Conservation (phyloP, 2,329 filamentous ascomycete genomes). For the Rhynchosporium graminicola region DNA sequence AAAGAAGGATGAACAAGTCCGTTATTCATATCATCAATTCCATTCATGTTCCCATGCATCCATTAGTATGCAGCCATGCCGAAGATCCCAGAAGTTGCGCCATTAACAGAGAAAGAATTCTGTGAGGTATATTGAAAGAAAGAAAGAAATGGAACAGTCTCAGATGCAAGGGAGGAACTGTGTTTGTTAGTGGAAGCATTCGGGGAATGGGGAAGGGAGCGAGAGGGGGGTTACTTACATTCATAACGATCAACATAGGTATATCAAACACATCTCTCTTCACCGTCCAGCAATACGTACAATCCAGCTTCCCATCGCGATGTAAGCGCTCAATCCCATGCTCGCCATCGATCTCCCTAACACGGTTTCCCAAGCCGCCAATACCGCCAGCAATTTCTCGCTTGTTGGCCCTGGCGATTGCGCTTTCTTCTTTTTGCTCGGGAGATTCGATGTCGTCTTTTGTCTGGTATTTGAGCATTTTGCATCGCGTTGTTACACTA, state of each 20-base stretch:
- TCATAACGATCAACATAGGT: slow-evolving; percentile 97
- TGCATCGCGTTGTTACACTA: slow-evolving; percentile 79
- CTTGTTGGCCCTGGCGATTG: slow-evolving; percentile 21
- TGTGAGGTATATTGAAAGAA: slow-evolving; percentile 15
- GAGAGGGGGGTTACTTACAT: slow-evolving; percentile 65
- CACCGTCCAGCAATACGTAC: slow-evolving; percentile 95
- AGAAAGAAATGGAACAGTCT: slow-evolving; percentile 19
- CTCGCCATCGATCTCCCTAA: slow-evolving; percentile 67
- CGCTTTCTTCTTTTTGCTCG: slow-evolving; percentile 28
- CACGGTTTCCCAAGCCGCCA: slow-evolving; percentile 52
- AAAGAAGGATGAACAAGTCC: no score
- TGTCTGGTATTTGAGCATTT: slow-evolving; percentile 86
- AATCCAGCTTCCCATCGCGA: slow-evolving; percentile 88
- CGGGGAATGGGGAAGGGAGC: background rate
- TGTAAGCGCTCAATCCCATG: slow-evolving; percentile 80
- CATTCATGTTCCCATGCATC: slow-evolving; percentile 2
- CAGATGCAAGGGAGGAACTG: slow-evolving; percentile 50
- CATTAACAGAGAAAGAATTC: background rate
- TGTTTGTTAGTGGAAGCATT: slow-evolving; percentile 21
- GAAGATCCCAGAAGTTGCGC: slow-evolving; percentile 14
- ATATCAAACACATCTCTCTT: slow-evolving; percentile 98
- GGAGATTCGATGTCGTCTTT: slow-evolving; percentile 52
- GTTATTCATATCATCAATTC: background rate
- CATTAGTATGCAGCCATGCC: slow-evolving; percentile 10
- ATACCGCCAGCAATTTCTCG: slow-evolving; percentile 30